Evolutionary conservation across 164 flowering plant species (phyloP), one percentile per base, ranked within the genome.

Genomic region (Kingdonia uniflora): DNA sequence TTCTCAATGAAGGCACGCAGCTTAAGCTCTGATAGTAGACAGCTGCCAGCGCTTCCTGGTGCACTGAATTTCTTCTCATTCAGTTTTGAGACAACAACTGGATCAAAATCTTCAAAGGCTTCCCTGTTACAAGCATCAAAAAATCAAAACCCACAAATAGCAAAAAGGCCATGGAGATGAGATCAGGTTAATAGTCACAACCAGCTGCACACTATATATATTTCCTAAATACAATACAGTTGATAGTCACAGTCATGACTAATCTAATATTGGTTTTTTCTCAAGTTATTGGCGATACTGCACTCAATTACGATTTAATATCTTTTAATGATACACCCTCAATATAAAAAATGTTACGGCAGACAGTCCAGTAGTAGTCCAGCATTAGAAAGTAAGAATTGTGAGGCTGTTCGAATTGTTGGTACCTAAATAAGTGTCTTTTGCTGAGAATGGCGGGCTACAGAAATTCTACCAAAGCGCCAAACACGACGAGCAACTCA

Each of bases 381-480:
- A n/a, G 1, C 14, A 48, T 21, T 14, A 23, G 4, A 23, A 15
- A 44, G 21, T 24, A 3, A 17, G 6, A 26, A 24, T 49, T 5
- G 16, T 33, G 14, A 48, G 10, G 16, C 17, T 48, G n/a, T 0
- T 16, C 24, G 5, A n/a, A 8, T 23, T 19, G 17, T 41, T 38
- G 44, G 5, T 76, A 80, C 90, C 85, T 75, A 61, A 84, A 80
- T n/a, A 68, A 43, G 35, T 72, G 74, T 52, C 91, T 67, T 76
- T 70, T 79, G 57, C 47, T 71, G 39, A 84, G 81, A 68, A 81
- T 79, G 41, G 66, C 56, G 29, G 84, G 81, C 91, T 87, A 84
- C 22, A 84, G 49, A 21, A 77, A 76, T 71, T 84, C 91, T 53
- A 85, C 80, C 67, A 84, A 67, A 56, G 87, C 91, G 53, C 80